Conservation (phyloP, 2,329 filamentous ascomycete species). For the Onygenales sp. region DNA sequence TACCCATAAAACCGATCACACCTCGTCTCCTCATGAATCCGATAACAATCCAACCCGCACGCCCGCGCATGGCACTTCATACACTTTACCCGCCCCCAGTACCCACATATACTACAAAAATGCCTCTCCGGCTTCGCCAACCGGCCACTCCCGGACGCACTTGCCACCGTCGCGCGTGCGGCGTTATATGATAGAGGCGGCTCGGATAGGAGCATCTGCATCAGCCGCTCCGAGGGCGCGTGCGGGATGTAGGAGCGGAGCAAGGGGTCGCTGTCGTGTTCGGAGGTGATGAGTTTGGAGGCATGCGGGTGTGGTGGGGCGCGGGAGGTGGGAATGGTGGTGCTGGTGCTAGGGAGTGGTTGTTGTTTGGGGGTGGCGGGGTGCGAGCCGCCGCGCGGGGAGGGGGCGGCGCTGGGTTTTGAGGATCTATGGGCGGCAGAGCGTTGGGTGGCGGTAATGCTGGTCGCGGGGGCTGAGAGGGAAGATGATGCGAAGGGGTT, state of each 20-base stretch:
- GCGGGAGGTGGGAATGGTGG: not conserved
- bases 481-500: not conserved
- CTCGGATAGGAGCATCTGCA: slow-evolving; percentile 36
- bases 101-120: slow-evolving; percentile 42
- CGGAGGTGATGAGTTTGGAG: slow-evolving; percentile 24
- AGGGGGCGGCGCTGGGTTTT: not conserved
- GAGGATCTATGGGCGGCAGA: slow-evolving; percentile 3
- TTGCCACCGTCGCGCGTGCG: slow-evolving; percentile 29
- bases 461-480: not conserved
- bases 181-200: slow-evolving; percentile 39
- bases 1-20: slow-evolving; percentile 31
- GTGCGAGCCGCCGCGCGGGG: not conserved
- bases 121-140: slow-evolving; percentile 25
- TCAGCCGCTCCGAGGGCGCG: slow-evolving; percentile 35
- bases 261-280: slow-evolving; percentile 34
- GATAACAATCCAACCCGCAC: slow-evolving; percentile 40
- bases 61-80: slow-evolving; percentile 37
- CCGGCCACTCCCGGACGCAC: not conserved
- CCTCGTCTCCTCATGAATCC: slow-evolving; percentile 37
- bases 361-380: not conserved
- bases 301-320: not conserved
- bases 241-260: slow-evolving; percentile 33
- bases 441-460: slow-evolving; percentile 2
- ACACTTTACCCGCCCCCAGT: slow-evolving; percentile 42
- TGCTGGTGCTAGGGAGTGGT: not conserved